These are phyloP conservation scores for Ceratobasidium sp. DNA, from an alignment of 1,284 basidiomycete species.

Conservation along the genomic window DNA sequence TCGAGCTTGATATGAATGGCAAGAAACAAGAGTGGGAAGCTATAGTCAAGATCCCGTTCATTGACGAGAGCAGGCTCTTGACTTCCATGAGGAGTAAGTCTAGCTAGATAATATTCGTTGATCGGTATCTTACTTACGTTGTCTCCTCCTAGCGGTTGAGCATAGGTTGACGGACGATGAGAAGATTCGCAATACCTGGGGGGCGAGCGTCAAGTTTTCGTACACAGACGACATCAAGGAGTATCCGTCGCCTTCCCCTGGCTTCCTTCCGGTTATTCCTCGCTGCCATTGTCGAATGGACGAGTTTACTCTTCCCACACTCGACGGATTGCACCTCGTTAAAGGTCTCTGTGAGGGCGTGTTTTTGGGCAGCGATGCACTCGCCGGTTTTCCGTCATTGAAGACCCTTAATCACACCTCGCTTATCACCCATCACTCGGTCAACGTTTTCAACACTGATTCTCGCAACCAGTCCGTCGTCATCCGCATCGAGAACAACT, in stretches of 20 bases:
- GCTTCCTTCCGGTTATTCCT: slow-evolving; percentile 93
- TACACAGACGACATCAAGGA: slow-evolving; percentile 75
- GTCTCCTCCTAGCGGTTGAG: slow-evolving; percentile 70
- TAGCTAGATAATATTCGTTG: no score
- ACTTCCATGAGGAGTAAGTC: slow-evolving; percentile 82
- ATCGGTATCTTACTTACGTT: background rate
- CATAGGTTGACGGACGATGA: slow-evolving; percentile 85
- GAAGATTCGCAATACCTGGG: slow-evolving; percentile 80
- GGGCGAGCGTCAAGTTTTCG: slow-evolving; percentile 83
- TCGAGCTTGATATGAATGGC: slow-evolving; percentile 95
- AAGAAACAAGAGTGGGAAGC: slow-evolving; percentile 99
- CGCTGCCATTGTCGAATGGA: slow-evolving; percentile 85
- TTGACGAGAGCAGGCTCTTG: slow-evolving; percentile 85
- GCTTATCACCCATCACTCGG: slow-evolving; percentile 84
- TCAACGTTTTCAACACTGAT: slow-evolving; percentile 94
- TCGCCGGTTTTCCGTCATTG: slow-evolving; percentile 96
- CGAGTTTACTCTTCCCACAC: slow-evolving; percentile 87
- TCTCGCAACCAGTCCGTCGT: slow-evolving; percentile 94
- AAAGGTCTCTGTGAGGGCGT: slow-evolving; percentile 92
- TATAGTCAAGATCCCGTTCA: slow-evolving; percentile 99
- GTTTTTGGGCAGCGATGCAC: slow-evolving; percentile 84
- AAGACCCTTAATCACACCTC: slow-evolving; percentile 89
- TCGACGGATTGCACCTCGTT: slow-evolving; percentile 88
- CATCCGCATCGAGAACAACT: slow-evolving; percentile 83
- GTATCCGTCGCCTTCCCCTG: slow-evolving; percentile 92